Percentiles rank a stretch among this genome's conserved stretches.
Conservation (phyloP, 2,329 filamentous ascomycete genomes). For the Aspergillus fischeri region DNA sequence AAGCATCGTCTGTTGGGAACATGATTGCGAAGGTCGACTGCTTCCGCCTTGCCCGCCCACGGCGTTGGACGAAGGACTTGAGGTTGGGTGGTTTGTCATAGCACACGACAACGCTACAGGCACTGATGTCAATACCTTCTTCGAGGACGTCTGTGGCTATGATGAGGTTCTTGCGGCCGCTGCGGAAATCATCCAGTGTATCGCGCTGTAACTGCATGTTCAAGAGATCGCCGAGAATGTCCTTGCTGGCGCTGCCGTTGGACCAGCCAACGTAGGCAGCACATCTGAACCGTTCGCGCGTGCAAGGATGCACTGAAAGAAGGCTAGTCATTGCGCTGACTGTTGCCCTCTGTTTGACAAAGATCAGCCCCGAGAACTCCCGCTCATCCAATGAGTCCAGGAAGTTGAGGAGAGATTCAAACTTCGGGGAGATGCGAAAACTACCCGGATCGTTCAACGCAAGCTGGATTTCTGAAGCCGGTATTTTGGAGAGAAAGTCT, state of each 20-base stretch:
- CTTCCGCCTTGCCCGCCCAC: constrained; percentile 58
- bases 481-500: constrained; percentile 31
- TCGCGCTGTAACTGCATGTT: constrained; percentile 46
- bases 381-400: constrained; percentile 40
- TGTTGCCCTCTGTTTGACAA: constrained; percentile 60
- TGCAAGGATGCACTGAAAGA: constrained; percentile 50
- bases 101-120: constrained; percentile 62
- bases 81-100: constrained; percentile 60
- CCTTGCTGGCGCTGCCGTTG: constrained; percentile 38
- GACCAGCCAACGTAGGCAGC: constrained; percentile 47
- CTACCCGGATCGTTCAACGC: constrained; percentile 2
- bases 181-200: constrained; percentile 52
- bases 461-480: constrained; percentile 13
- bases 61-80: constrained; percentile 62
- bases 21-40: constrained; percentile 54
- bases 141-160: constrained; percentile 57
- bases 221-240: constrained; percentile 48
- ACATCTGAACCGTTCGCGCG: constrained; percentile 42
- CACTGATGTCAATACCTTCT: constrained; percentile 60
- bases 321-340: constrained; percentile 59
- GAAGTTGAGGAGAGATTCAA: constrained; percentile 53
- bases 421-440: constrained; percentile 54
- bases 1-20: constrained; percentile 35
- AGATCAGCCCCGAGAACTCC: constrained; percentile 59
- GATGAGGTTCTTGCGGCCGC: constrained; percentile 53